phyloP scores from a whole-genome alignment of 352 stramenopile genomes.

The Phytophthora pseudosyringae region DNA sequence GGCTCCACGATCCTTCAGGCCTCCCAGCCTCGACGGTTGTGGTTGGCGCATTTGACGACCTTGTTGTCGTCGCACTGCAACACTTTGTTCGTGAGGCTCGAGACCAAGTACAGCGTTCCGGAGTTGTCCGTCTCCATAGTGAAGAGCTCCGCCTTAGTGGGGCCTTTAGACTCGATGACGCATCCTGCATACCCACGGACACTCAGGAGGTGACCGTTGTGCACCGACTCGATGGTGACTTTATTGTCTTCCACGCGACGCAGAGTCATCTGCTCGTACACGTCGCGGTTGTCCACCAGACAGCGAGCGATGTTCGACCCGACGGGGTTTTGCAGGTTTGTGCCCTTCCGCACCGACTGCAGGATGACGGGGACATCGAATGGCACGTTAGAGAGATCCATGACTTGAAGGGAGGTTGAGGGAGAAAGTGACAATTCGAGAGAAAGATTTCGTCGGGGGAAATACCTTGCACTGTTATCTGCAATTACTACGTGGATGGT shows the following conservation, averaged over 20 bases:
- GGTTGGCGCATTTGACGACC: constrained; percentile 31
- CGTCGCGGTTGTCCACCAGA: constrained; percentile 6
- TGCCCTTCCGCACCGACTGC: constrained; percentile 6
- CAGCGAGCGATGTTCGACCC: constrained; percentile 14
- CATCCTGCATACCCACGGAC: constrained; percentile 16
- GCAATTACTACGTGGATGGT: too few relatives aligned
- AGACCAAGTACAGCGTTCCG: constrained; percentile 40
- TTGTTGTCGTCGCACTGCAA: constrained; percentile 30
- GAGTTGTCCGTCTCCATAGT: constrained; percentile 37
- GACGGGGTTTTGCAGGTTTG: constrained; percentile 27
- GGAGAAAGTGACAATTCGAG: too few relatives aligned
- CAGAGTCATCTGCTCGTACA: constrained; percentile 28
- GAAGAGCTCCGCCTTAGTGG: constrained; percentile 39
- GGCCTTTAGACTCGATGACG: constrained; percentile 35
- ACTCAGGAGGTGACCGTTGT: constrained; percentile 12
- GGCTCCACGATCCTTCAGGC: constrained; percentile 39
- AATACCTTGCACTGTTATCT: too few relatives aligned
- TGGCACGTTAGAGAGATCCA: constrained; percentile 22
- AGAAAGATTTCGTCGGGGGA: too few relatives aligned
- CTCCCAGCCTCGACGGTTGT: constrained; percentile 25
- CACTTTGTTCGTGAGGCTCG: constrained; percentile 31
- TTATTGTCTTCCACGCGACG: constrained; percentile 10
- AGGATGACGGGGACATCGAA: constrained; percentile 22
- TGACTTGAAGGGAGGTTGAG: background rate
- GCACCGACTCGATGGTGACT: constrained; percentile 19